phyloP scores from a whole-genome alignment of 495 filamentous ascomycete species.

The Cairneyella variabilis region DNA sequence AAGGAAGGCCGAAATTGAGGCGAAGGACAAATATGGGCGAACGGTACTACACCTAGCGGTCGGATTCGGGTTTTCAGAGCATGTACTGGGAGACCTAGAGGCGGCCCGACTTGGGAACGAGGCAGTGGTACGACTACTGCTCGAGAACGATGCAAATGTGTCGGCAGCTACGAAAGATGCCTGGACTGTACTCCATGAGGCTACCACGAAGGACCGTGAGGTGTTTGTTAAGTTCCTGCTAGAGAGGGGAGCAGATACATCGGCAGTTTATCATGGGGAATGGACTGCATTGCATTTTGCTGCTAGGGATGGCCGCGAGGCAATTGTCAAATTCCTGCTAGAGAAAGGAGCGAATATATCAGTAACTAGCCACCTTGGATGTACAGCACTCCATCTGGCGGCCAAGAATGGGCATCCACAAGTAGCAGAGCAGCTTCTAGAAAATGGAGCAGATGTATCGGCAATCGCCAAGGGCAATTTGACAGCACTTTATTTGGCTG shows the following conservation, averaged over 20 bases:
- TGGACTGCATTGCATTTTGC: not conserved
- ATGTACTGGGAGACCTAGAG: no score
- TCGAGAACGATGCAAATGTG: no score
- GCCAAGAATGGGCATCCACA: conserved; percentile 7
- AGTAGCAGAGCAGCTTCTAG: conserved; percentile 15
- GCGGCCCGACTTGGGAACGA: no score
- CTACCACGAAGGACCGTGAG: not conserved
- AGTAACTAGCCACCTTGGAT: no score
- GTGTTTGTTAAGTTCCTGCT: not conserved
- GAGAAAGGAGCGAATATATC: conserved; percentile 23
- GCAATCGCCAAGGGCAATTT: not conserved
- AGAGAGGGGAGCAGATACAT: not conserved
- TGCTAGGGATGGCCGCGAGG: not conserved
- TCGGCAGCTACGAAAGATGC: no score
- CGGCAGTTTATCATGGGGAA: not conserved
- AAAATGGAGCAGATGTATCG: conserved; percentile 13
- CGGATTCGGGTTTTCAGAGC: no score
- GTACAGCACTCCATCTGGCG: not conserved
- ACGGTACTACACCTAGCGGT: no score
- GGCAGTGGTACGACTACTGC: no score
- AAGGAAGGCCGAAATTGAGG: no score
- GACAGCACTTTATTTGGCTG: not conserved
- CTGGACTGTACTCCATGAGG: no score
- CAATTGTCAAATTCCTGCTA: conserved; percentile 7
- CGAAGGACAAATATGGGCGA: no score